A percentile compares a stretch with the other conserved stretches of the same genome.
Evolutionary conservation across 192 early-diverging fungal genomes (phyloP).

Genomic region (Coemansia sp.): DNA sequence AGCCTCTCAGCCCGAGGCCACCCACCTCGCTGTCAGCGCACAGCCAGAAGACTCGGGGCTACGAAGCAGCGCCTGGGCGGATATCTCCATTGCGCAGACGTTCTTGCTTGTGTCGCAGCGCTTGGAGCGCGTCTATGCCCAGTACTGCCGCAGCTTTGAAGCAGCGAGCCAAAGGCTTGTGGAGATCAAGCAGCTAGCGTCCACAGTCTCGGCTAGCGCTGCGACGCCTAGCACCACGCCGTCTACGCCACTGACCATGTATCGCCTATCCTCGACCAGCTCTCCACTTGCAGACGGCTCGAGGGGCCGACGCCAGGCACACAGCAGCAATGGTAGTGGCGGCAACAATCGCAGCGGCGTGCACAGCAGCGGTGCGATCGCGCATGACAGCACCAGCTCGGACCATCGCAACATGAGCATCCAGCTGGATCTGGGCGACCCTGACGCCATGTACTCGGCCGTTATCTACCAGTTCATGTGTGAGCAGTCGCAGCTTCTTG

Average conservation of each 20-base stretch:
- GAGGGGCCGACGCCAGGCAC: constrained; percentile 47
- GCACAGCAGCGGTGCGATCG: constrained; percentile 10
- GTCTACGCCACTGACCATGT: constrained; percentile 28
- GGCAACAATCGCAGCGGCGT: constrained; percentile 9
- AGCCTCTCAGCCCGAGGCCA: constrained; percentile 29
- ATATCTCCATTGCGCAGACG: constrained; percentile 48
- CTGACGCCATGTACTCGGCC: constrained; percentile 24
- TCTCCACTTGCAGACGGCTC: constrained; percentile 39
- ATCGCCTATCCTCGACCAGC: constrained; percentile 14
- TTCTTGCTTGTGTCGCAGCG: constrained; percentile 48
- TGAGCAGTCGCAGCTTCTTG: constrained; percentile 40
- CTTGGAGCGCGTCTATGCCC: constrained; percentile 48
- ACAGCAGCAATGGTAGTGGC: constrained; percentile 9
- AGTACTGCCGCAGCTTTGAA: constrained; percentile 56
- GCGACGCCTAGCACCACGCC: constrained; percentile 22
- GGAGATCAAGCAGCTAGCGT: constrained; percentile 39
- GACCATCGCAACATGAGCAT: constrained; percentile 36
- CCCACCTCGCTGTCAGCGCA: not conserved
- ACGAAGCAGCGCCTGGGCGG: constrained; percentile 46
- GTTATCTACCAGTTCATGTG: constrained; percentile 29
- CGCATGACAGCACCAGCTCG: constrained; percentile 16
- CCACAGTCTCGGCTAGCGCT: constrained; percentile 13
- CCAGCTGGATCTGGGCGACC: constrained; percentile 28
- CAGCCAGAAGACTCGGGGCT: constrained; percentile 14
- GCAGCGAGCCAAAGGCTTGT: constrained; percentile 49